Evolutionary conservation across 805 yeast species (phyloP), one percentile per base, ranked within the genome.

Genomic region (Suhomyces vadensis): DNA sequence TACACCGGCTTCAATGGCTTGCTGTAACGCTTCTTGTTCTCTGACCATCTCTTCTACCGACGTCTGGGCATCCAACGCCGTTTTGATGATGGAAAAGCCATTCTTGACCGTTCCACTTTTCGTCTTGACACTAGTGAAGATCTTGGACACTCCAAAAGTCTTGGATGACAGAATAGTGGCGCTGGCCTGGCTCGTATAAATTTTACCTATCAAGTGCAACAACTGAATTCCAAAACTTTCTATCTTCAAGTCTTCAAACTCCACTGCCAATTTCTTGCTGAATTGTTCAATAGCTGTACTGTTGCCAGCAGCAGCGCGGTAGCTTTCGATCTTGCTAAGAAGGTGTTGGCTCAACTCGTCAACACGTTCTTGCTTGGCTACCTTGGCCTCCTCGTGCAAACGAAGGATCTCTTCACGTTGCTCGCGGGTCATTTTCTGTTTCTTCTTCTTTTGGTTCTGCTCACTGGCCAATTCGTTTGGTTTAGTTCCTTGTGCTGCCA

Each of bases 181-280:
- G 46, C 79, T 73, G 2, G 95, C 95, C 58, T 89, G 89, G 26
- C 78, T 73, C 44, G 75, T 75, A 65, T 94, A 94, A 4, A 87
- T 79, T 48, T 77, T 77, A 14, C 98, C 97, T 49, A 94, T 85
- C 14, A 92, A 71, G 52, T 85, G 90, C 51, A 92, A 70, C 40
- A 94, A 73, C 65, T 92, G 96, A 40, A 92, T 67, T 10, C 99
- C 99, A 69, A 94, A 94, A 42, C 96, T 87, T 73, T 94, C 99
- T 77, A 89, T 80, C 64, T 94, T 94, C 60, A 94, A 71, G 49
- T 86, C 86, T 53, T 86, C 91, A 35, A 86, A 78, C 58, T 87
- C 94, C 43, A 71, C 69, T 31, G 68, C 64, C 22, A 87, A 68
- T 52, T 81, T 80, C 9, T 56, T 55, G n/a, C 62, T 66, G 57